These are phyloP conservation scores for Rhynchosporium agropyri DNA, from an alignment of 2,329 filamentous ascomycete genomes.

Conservation along the genomic window DNA sequence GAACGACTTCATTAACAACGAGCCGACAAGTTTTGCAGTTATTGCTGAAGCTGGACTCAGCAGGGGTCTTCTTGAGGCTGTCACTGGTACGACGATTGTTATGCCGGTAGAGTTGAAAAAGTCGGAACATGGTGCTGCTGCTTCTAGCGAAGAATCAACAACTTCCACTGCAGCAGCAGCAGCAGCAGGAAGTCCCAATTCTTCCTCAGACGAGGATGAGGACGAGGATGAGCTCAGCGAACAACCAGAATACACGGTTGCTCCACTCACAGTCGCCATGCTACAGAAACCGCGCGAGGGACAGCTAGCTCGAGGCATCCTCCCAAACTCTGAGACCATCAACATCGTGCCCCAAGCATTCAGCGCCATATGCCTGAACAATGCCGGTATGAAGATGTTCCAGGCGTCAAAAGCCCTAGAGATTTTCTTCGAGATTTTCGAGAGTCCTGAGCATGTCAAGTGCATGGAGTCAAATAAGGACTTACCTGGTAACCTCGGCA, in stretches of 20 bases:
- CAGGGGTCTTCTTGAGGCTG: conserved; percentile 79
- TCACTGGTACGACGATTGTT: conserved; percentile 57
- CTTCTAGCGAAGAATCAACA: conserved; percentile 33
- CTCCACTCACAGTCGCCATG: conserved; percentile 56
- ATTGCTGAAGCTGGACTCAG: conserved; percentile 94
- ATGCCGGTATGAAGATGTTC: conserved; percentile 84
- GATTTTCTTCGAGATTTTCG: conserved; percentile 94
- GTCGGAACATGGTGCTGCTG: conserved; percentile 13
- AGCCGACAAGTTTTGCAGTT: conserved; percentile 94
- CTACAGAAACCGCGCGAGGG: conserved; percentile 50
- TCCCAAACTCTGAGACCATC: conserved; percentile 88
- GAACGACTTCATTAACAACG: conserved; percentile 97
- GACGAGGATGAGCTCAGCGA: conserved; percentile 45
- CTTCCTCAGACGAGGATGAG: conserved; percentile 34
- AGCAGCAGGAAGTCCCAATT: conserved; percentile 29
- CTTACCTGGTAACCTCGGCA: conserved; percentile 74
- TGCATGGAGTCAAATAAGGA: conserved; percentile 76
- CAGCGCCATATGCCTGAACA: conserved; percentile 91
- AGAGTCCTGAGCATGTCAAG: conserved; percentile 85
- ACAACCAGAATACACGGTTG: conserved; percentile 47
- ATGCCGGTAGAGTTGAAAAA: conserved; percentile 41
- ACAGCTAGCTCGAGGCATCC: conserved; percentile 68
- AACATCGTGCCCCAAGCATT: conserved; percentile 83
- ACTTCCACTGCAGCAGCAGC: conserved; percentile 39
- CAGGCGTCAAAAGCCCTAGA: conserved; percentile 80